A percentile compares a stretch with the other conserved stretches of the same genome.
These are phyloP conservation scores for Phialophora expanda DNA, from an alignment of 2,329 filamentous ascomycete genomes.

Conservation along the genomic window DNA sequence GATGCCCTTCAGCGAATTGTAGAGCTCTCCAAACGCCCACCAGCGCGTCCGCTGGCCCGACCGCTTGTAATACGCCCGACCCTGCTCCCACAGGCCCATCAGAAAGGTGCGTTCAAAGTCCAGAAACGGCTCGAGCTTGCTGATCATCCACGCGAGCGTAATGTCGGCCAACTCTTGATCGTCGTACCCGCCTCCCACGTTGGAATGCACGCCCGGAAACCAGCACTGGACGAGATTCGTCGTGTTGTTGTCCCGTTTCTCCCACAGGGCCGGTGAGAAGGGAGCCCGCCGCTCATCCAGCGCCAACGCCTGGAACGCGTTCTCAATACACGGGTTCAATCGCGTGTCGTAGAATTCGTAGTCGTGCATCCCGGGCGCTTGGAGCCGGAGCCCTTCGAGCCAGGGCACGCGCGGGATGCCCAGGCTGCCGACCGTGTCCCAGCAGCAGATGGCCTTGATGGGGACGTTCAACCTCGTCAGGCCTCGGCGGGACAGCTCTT, in stretches of 20 bases:
- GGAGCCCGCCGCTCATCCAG: slow-evolving; percentile 44
- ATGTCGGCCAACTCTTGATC: slow-evolving; percentile 57
- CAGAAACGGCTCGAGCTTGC: slow-evolving; percentile 46
- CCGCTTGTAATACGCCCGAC: slow-evolving; percentile 34
- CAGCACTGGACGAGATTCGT: slow-evolving; percentile 53
- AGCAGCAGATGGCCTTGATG: slow-evolving; percentile 45
- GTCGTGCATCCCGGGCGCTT: slow-evolving; percentile 37
- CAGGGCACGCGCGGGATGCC: slow-evolving; percentile 41
- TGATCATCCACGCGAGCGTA: slow-evolving; percentile 59
- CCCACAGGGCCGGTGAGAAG: slow-evolving; percentile 44
- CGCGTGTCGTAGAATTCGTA: slow-evolving; percentile 45
- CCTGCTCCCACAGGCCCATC: slow-evolving; percentile 35
- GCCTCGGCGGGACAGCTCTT: slow-evolving; percentile 37
- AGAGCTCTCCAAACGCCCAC: slow-evolving; percentile 41
- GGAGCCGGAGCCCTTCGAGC: slow-evolving; percentile 32
- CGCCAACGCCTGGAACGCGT: slow-evolving; percentile 46
- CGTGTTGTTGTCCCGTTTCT: slow-evolving; percentile 39
- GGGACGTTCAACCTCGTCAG: slow-evolving; percentile 37
- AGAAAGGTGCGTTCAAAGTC: slow-evolving; percentile 39
- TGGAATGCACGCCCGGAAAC: slow-evolving; percentile 57
- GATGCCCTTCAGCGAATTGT: slow-evolving; percentile 38
- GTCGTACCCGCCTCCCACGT: slow-evolving; percentile 55
- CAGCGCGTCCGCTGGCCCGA: slow-evolving; percentile 37
- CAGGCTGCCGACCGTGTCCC: slow-evolving; percentile 45
- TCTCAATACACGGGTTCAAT: slow-evolving; percentile 42